Base-by-base conservation (phyloP, 495 filamentous ascomycete genomes). In the Aspergillus asperescens region DNA sequence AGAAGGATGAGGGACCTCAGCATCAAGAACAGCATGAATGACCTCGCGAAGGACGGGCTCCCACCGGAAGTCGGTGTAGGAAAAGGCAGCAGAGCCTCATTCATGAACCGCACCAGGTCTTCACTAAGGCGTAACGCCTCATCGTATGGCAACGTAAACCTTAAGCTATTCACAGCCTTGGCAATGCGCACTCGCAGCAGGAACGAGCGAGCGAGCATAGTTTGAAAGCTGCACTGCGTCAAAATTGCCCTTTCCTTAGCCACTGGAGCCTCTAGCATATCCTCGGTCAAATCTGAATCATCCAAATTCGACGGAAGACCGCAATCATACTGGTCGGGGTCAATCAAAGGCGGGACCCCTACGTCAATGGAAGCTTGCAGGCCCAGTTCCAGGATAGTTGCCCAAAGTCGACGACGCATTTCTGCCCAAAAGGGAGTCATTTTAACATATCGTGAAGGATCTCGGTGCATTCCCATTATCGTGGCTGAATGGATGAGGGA, bases 351-450 rank as follows among this genome's bases (percentile, higher is more conserved):
- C 1, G 74, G 69, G 62, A 80, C 77, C 0, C 73, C 82, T 0
- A 77, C 72, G 39, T 81, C 79, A 1, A 84, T 52, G 1, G 78
- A 76, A 0, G 82, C 71, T 56, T 85, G 82, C 2, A 82, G 55
- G 44, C 67, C 66, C 23, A 85, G 56, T 50, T 87, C 83, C 15
- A 85, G 57, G 22, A 87, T 77, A 4, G 81, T 84, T 12, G 74
- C 73, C 83, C 83, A 87, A 3, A 85, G 50, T 18, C 82, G 66
- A 41, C 83, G 74, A 3, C 81, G 77, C 22, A 82, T 45, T 52
- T 86, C 81, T 4, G 69, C 70, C 52, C 77, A 74, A 16, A 79
- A 68, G 0, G 65, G 34, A 1, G 72, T 59, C 64, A 80, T 76
- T 25, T 62, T 62, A 1, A 67, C 70, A 40, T 82, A 77, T 29